Base-by-base conservation (phyloP, 768 basidiomycete species). In the Pulveroboletus sp. region DNA sequence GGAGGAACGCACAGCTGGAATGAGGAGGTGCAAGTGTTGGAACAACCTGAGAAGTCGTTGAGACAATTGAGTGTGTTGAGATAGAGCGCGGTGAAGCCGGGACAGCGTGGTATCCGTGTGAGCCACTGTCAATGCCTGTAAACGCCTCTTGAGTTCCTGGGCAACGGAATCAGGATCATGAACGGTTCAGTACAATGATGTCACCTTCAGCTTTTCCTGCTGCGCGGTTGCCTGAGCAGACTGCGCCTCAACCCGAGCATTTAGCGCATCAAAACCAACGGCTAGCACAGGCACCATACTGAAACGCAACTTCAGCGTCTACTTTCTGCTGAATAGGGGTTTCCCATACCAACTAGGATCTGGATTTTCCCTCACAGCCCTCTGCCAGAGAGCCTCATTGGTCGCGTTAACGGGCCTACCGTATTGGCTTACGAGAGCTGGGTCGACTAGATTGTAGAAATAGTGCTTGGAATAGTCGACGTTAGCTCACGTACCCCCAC, bases 401-500 rank as follows among this genome's bases (percentile, higher is more conserved):
- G 78, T 77, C 11, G 83, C 82, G 57, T 89, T 89, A 12, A 74
- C 64, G 11, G 91, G 90, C 14, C 86, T 81, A 7, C 78, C 82
- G 54, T 88, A 93, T 45, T 82, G 57, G 26, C 70, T 73, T 3
- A 86, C 80, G 56, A 83, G 75, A 6, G 71, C 72, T 0, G 88
- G 86, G 57, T 86, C 82, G 5, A 92, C 88, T 12, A 89, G 71
- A 58, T 92, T 93, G 65, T 93, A 93, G 57, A 93, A 93, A 55
- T 80, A 81, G 55, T 89, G 79, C 89, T 92, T 47, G 33, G 17
- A 35, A 37, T 38, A 12, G 36, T 6, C 39, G 8, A 30, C 30
- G 11, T 55, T 36, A 60, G 45, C 32, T 37, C 7, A 7, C 11
- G 15, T 52, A 15, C 30, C 27, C 27, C 15, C 18, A 9, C 17